Evolutionary conservation across 345 rosid species (phyloP), one percentile per base, ranked within the genome.

Genomic region (Gossypium mustelinum): DNA sequence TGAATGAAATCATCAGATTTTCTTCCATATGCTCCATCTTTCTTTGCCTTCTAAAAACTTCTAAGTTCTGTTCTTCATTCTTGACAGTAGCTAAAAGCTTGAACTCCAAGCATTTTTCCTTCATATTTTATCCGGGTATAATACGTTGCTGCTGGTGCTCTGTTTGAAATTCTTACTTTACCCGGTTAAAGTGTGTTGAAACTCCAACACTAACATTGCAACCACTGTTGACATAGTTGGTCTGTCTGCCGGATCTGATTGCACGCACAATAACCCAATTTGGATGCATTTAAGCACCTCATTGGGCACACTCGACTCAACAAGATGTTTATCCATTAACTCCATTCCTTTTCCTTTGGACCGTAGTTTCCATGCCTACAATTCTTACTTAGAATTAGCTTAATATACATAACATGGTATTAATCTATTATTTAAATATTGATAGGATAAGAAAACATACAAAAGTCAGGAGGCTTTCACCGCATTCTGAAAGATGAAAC

Each of bases 171-270:
- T 18, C 18, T 18, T 18, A 18, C 18, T 18, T 18, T 18, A 18
- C 18, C 18, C 0, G 18, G 18, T 18, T 18, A 18, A 18, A 18
- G 18, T 18, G 18, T 18, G 18, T 18, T 18, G 18, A 18, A 18
- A 18, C 18, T 18, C 18, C 18, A 18, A 18, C 18, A 18, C 78
- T 73, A 90, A 66, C 89, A 87, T 85, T 14, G 62, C 45, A 59
- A 84, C 83, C 7, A 87, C 83, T 2, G 69, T 55, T 7, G 88
- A 75, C 85, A 90, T 79, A 2, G 85, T 74, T 1, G 94, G 90
- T 72, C 89, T 83, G 52, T 82, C 82, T 10, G 43, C 74, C 22
- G 89, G 52, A 2, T 48, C 52, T 12, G 5, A 11, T 48, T 48
- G 52, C 14, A 48, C 52, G 16, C 52, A 48, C 52, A 48, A 9